Percentiles rank a stretch among this genome's conserved stretches.
Evolutionary conservation across 495 filamentous ascomycete genomes (phyloP).

Genomic region (Extremus antarcticus): DNA sequence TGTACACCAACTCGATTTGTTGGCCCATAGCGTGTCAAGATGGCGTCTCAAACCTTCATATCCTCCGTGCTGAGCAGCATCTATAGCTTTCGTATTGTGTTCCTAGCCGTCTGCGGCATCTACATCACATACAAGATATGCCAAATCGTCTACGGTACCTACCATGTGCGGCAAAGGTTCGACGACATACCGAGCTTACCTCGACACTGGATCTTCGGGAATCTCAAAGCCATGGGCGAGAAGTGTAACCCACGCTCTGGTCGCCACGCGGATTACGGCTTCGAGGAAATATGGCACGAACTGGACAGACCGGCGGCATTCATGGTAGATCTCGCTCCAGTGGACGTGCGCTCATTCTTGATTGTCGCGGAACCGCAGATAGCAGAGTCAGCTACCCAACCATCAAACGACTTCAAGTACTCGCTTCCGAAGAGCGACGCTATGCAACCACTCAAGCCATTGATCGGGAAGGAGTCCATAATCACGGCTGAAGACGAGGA

Average conservation of each 20-base stretch:
- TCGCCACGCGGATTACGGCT: conserved; percentile 1
- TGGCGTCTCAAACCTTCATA: no score
- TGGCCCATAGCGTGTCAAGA: no score
- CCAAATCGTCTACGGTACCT: background rate
- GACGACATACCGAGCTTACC: conserved; percentile 1
- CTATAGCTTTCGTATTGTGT: background rate
- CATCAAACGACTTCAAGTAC: background rate
- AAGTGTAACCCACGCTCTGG: background rate
- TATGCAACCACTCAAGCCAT: background rate
- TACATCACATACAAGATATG: background rate
- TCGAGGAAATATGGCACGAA: background rate
- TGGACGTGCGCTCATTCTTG: background rate
- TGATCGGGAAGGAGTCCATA: background rate
- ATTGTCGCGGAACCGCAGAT: background rate
- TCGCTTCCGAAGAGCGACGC: conserved; percentile 1
- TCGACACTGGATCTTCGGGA: background rate
- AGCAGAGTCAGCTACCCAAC: background rate
- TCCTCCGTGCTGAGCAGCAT: background rate
- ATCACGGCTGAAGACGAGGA: background rate
- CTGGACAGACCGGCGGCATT: background rate
- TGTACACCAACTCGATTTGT: no score
- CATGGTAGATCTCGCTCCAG: background rate
- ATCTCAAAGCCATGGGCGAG: background rate
- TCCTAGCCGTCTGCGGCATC: background rate
- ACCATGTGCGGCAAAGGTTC: background rate